phyloP scores from a whole-genome alignment of 208 protist species.

The Leishmania mexicana region DNA sequence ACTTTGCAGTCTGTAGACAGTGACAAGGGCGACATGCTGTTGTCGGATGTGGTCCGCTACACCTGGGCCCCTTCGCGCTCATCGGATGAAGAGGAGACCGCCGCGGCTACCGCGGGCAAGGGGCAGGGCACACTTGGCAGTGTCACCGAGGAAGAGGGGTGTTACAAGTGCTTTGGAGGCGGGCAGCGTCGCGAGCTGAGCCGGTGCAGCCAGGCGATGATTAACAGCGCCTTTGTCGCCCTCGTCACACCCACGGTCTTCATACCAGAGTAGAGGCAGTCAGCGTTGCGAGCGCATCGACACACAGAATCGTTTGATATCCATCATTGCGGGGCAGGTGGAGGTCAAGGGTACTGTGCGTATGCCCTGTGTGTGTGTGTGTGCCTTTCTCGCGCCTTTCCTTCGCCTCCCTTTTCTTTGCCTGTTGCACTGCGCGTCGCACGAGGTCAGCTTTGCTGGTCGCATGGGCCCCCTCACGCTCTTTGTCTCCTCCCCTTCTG shows the following conservation, averaged over 20 bases:
- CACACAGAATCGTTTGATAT: neutral
- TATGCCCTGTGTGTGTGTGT: neutral
- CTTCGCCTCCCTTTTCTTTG: neutral
- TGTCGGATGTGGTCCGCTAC: conserved; percentile 76
- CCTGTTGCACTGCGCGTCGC: neutral
- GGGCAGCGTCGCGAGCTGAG: conserved; percentile 47
- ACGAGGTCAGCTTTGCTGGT: neutral
- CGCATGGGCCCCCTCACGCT: neutral
- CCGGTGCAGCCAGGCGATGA: conserved; percentile 54
- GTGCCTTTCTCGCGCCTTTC: neutral
- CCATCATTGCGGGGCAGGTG: neutral
- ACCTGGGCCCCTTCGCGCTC: conserved; percentile 23
- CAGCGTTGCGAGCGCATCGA: neutral
- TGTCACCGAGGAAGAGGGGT: conserved; percentile 3
- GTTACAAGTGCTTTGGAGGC: conserved; percentile 30
- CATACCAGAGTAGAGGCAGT: conserved; percentile 7
- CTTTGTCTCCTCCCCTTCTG: neutral
- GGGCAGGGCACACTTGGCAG: neutral
- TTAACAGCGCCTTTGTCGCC: conserved; percentile 74
- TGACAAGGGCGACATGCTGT: conserved; percentile 69
- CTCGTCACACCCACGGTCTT: conserved; percentile 72
- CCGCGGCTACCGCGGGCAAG: neutral
- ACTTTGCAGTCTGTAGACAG: conserved; percentile 64
- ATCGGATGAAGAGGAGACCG: conserved; percentile 1
- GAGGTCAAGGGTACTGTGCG: neutral